Conservation (phyloP, 352 stramenopile species). For the Phytopythium boreale region DNA sequence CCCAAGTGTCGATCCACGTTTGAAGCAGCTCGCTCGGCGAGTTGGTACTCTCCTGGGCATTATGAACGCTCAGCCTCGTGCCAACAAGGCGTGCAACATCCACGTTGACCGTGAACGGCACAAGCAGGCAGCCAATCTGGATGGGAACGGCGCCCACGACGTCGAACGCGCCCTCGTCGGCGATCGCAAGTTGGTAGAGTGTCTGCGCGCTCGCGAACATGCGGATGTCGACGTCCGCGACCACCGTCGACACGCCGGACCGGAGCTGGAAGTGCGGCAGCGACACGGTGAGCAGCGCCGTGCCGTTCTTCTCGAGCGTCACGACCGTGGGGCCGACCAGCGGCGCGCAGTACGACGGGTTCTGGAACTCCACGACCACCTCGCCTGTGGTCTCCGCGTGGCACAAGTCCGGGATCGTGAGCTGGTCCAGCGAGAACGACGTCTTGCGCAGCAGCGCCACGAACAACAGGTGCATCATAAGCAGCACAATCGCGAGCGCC, state of each 20-base stretch:
- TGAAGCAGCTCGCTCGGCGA: background rate
- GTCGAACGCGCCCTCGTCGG: constrained; percentile 32
- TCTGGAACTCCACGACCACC: constrained; percentile 56
- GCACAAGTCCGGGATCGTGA: constrained; percentile 74
- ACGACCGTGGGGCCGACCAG: constrained; percentile 52
- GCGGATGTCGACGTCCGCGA: constrained; percentile 41
- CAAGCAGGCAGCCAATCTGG: constrained; percentile 60
- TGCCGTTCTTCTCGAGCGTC: constrained; percentile 52
- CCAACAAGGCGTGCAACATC: constrained; percentile 44
- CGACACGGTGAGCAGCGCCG: constrained; percentile 40
- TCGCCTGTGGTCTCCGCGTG: constrained; percentile 46
- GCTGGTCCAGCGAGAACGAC: constrained; percentile 42
- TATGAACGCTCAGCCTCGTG: background rate
- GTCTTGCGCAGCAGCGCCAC: constrained; percentile 63
- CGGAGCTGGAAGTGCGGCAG: constrained; percentile 54
- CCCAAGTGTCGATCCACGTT: constrained; percentile 1
- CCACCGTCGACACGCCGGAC: constrained; percentile 43
- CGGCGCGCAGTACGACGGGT: constrained; percentile 76
- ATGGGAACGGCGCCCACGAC: constrained; percentile 48
- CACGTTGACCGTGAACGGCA: constrained; percentile 70
- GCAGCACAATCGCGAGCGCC: constrained; percentile 23
- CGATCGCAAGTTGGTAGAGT: constrained; percentile 56
- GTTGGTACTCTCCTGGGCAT: background rate
- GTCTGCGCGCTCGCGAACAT: constrained; percentile 41
- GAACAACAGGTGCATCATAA: constrained; percentile 62